Percentiles rank a stretch among this genome's conserved stretches.
These are phyloP conservation scores for Tuber microsphaerosporum DNA, from an alignment of 495 filamentous ascomycete species.

Conservation along the genomic window DNA sequence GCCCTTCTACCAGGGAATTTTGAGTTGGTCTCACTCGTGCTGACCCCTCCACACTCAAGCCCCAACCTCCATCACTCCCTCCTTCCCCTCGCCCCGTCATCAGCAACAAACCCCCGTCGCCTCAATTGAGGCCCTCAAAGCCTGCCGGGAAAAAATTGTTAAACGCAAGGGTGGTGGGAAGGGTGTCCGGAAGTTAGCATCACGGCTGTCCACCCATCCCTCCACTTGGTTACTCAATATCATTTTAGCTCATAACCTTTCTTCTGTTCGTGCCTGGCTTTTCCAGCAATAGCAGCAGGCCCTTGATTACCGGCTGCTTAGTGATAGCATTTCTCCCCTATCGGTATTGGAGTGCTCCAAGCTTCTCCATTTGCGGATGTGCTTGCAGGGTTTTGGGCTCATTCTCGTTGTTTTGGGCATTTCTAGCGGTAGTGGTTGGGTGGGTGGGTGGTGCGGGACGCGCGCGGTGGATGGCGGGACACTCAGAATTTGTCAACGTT, in stretches of 20 bases:
- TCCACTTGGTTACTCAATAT: not conserved
- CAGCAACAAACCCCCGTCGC: not conserved
- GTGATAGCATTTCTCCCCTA: slow-evolving; percentile 4
- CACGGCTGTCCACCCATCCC: not conserved
- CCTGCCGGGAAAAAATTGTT: not conserved
- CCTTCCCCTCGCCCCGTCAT: not conserved
- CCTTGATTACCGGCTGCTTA: slow-evolving; percentile 27
- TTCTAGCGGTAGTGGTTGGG: no score
- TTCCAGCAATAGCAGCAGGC: slow-evolving; percentile 1
- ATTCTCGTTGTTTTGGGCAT: no score
- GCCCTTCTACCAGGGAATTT: not conserved
- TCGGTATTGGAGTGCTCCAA: not conserved
- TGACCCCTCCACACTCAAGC: no score
- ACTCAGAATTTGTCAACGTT: slow-evolving; percentile 28
- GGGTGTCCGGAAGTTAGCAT: not conserved
- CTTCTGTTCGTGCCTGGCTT: slow-evolving; percentile 1
- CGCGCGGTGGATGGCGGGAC: slow-evolving; percentile 3
- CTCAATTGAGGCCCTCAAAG: not conserved
- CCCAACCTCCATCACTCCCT: no score
- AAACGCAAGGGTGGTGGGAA: not conserved
- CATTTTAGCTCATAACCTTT: not conserved
- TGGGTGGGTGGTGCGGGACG: not conserved
- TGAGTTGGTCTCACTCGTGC: not conserved
- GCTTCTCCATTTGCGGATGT: slow-evolving; percentile 8
- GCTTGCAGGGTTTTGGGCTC: slow-evolving; percentile 15